These are phyloP conservation scores for Speleostelium caveatum DNA, from an alignment of 78 protist species.

Conservation along the genomic window DNA sequence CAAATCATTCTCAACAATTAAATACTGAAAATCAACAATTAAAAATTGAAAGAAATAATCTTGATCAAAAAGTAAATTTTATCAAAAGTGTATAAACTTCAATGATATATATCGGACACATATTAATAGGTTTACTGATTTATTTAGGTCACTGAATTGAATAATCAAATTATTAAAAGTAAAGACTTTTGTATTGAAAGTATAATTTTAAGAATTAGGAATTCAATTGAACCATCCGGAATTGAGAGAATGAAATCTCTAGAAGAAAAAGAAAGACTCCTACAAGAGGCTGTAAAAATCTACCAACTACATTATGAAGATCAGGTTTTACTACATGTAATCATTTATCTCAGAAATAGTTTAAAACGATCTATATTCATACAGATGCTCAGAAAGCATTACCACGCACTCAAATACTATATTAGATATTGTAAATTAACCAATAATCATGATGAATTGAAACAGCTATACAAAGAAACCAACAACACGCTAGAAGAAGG, in stretches of 20 bases:
- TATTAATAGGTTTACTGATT: too few relatives aligned
- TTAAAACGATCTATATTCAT: slow-evolving; percentile 38
- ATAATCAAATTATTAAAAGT: slow-evolving; percentile 20
- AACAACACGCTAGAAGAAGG: slow-evolving; percentile 59
- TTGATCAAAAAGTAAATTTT: too few relatives aligned
- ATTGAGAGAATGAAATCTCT: slow-evolving; percentile 34
- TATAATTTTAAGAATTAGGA: slow-evolving; percentile 12
- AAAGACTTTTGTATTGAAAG: slow-evolving; percentile 37
- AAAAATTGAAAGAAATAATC: background rate
- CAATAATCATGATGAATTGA: slow-evolving; percentile 11
- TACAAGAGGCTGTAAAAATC: slow-evolving; percentile 3
- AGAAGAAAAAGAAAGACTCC: slow-evolving; percentile 31
- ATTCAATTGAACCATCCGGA: slow-evolving; percentile 41
- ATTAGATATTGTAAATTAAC: slow-evolving; percentile 34
- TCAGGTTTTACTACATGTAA: slow-evolving; percentile 14
- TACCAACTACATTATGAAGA: slow-evolving; percentile 33
- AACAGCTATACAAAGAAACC: slow-evolving; percentile 23
- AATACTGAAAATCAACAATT: background rate
- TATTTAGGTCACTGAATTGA: slow-evolving; percentile 1
- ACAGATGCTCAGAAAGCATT: slow-evolving; percentile 5
- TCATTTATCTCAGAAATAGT: slow-evolving; percentile 21
- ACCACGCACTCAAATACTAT: slow-evolving; percentile 50
- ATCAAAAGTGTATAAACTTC: too few relatives aligned
- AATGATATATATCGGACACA: too few relatives aligned
- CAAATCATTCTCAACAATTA: background rate